phyloP scores from a whole-genome alignment of 257 asterid genomes.

The Scutellaria barbata region DNA sequence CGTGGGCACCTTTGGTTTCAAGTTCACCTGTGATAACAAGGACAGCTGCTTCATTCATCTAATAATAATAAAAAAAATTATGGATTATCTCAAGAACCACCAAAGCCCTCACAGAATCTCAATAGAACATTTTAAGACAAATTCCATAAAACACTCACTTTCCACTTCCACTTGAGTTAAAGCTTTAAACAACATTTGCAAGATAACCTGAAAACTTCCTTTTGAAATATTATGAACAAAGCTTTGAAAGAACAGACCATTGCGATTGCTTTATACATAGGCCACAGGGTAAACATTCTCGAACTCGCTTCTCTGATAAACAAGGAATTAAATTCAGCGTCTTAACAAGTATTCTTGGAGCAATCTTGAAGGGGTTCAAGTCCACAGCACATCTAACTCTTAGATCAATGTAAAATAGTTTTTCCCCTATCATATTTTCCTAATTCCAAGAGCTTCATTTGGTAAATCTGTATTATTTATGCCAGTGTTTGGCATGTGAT shows the following conservation, averaged over 20 bases:
- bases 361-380: not conserved
- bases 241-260: slow-evolving; percentile 7
- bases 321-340: not conserved
- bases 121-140: not conserved
- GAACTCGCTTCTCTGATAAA: not conserved
- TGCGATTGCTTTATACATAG: not conserved
- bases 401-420: not conserved
- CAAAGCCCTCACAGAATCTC: slow-evolving; percentile 17
- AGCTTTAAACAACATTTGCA: not conserved
- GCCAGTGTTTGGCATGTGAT: not conserved
- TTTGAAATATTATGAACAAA: not conserved
- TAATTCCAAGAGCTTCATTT: not conserved
- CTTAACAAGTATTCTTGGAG: slow-evolving; percentile 4
- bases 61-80: slow-evolving; percentile 16
- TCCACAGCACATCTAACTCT: not conserved
- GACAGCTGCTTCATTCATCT: slow-evolving; percentile 26
- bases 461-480: not conserved
- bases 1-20: slow-evolving; percentile 97
- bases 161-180: not conserved
- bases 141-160: not conserved
- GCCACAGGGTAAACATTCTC: not conserved
- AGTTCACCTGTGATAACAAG: slow-evolving; percentile 65
- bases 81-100: slow-evolving; percentile 13
- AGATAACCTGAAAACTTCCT: not conserved
- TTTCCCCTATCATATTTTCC: not conserved